Percentiles rank a stretch among this genome's conserved stretches.
phyloP scores from a whole-genome alignment of 805 yeast genomes.

The Kurtzmaniella cleridarum region DNA sequence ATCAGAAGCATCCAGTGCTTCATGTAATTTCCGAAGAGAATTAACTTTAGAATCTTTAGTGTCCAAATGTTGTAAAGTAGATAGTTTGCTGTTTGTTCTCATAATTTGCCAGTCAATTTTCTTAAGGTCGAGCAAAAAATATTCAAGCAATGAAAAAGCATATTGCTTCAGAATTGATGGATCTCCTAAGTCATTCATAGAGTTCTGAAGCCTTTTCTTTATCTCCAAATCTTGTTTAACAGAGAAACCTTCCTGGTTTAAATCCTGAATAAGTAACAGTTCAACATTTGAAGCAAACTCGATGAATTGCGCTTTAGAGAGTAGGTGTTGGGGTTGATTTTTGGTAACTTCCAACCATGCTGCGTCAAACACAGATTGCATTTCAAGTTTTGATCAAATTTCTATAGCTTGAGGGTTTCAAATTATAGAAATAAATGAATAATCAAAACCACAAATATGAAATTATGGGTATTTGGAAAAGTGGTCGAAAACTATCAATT shows the following conservation, averaged over 20 bases:
- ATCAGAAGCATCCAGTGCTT: background rate
- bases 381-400: background rate
- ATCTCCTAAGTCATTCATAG: background rate
- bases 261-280: background rate
- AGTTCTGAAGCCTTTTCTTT: background rate
- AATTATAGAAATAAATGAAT: too few species aligned
- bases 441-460: too few species aligned
- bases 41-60: conserved; percentile 1
- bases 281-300: background rate
- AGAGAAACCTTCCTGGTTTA: background rate
- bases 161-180: background rate
- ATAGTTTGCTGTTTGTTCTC: conserved; percentile 12
- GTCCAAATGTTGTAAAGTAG: conserved; percentile 4
- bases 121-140: conserved; percentile 12
- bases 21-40: background rate
- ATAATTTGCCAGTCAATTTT: conserved; percentile 11
- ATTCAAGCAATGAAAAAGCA: background rate
- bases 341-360: conserved; percentile 1
- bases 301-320: background rate
- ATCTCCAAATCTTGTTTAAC: background rate
- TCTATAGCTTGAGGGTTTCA: too few species aligned
- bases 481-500: too few species aligned
- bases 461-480: too few species aligned
- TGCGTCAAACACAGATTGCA: conserved; percentile 1
- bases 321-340: background rate